Base-by-base conservation (phyloP, 2,329 filamentous ascomycete genomes). In the Arthrobotrys sinensis region DNA sequence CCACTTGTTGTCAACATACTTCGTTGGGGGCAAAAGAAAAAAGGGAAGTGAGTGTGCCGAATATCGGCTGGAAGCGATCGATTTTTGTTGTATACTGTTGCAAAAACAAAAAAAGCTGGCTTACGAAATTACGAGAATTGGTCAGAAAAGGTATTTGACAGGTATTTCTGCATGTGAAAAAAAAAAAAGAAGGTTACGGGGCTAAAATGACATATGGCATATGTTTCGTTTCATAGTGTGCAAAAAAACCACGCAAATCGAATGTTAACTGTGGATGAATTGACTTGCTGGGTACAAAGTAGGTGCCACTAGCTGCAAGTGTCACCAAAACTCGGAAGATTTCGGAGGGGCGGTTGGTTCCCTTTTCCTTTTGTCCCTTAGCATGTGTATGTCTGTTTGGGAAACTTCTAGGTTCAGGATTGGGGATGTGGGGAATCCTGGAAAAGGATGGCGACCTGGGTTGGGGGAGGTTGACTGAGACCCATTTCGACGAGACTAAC, bases 291-390 rank as follows among this genome's bases (percentile, higher is more conserved):
- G 45, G 67, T 77, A 71, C 73, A 71, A 68, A 34, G 24, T 21
- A 32, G 14, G 21, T 46, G 50, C 8, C 24, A 10, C 34, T 40
- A 57, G 40, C 57, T 66, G 60, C 66, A 67, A 53, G 66, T 71
- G 67, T 71, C 66, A 67, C 62, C 40, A 70, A 62, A 24, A 19
- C 60, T 78, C 75, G 75, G 75, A 67, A 72, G 43, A 78, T 72
- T 72, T 78, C 75, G 75, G 75, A 78, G 63, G 21, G 10, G 4
- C 5, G 11, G 3, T 62, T 45, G 40, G 40, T 16, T 16, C n/a
- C n/a, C 14, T 16, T 16, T 34, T 38, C 53, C 53, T 34, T 28
- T 28, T 28, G 24, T 28, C 3, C n/a, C 36, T 50, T 48, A 16
- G 21, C 60, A 38, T 10, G 21, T 32, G 36, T 43, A 28, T 34